These are phyloP conservation scores for Linnemannia zychae DNA, from an alignment of 192 early-diverging fungal species.

Conservation along the genomic window DNA sequence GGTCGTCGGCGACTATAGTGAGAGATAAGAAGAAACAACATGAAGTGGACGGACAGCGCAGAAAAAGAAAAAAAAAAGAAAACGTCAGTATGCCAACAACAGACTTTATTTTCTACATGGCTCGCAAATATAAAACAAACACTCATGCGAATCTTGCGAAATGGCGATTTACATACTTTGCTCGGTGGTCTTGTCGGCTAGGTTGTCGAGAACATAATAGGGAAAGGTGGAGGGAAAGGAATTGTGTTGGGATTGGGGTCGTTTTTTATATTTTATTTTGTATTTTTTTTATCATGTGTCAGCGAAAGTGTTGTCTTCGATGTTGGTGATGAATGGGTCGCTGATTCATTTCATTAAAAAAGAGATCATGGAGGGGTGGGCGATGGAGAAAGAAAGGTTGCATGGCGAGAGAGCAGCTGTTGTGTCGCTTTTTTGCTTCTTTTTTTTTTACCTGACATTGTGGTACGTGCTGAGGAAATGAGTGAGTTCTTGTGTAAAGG, in stretches of 20 bases:
- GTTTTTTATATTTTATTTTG: background rate
- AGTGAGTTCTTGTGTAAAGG: background rate
- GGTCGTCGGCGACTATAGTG: background rate
- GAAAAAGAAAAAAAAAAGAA: background rate
- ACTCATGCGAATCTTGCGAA: background rate
- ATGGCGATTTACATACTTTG: background rate
- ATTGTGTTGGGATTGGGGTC: background rate
- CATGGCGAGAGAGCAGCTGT: background rate
- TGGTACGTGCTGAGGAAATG: background rate
- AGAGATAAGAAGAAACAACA: background rate
- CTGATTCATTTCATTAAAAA: background rate
- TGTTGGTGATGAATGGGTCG: background rate
- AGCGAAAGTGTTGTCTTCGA: background rate
- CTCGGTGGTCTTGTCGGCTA: background rate
- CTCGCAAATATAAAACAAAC: background rate
- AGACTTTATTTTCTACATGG: background rate
- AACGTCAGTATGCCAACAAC: background rate
- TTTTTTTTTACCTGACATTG: slow-evolving; percentile 7
- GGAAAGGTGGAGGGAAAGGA: background rate
- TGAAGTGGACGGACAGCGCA: background rate
- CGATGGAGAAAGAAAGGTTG: background rate
- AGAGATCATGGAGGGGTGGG: background rate
- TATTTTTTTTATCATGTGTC: background rate
- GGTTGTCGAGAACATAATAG: background rate
- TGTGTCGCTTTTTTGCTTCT: background rate